Percentiles rank a stretch among this genome's conserved stretches.
Conservation (phyloP, 805 yeast species). For the Saturnispora silvae region DNA sequence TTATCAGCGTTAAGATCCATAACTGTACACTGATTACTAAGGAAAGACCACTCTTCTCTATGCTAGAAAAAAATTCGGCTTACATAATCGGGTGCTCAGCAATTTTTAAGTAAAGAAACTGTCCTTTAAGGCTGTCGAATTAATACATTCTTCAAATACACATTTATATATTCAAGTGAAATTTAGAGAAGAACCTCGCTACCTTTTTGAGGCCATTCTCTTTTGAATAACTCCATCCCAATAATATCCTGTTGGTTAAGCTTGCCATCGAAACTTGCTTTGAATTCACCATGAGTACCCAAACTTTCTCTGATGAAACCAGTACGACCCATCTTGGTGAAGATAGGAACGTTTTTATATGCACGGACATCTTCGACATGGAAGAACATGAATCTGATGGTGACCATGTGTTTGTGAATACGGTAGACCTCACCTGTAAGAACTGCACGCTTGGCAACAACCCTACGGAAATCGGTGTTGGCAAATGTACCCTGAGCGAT, state of each 20-base stretch:
- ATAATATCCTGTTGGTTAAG: slow-evolving; percentile 85
- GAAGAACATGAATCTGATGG: slow-evolving; percentile 96
- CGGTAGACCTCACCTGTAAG: slow-evolving; percentile 92
- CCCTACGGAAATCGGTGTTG: slow-evolving; percentile 75
- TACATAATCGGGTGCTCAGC: neutral
- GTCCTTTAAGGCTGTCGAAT: neutral
- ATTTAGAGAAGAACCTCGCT: slow-evolving; percentile 2
- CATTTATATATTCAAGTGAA: too few relatives aligned
- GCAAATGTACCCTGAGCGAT: slow-evolving; percentile 86
- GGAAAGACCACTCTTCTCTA: neutral
- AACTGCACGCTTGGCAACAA: slow-evolving; percentile 78
- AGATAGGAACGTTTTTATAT: slow-evolving; percentile 85
- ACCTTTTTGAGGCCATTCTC: slow-evolving; percentile 71
- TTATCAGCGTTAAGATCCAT: neutral
- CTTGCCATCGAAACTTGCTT: slow-evolving; percentile 88
- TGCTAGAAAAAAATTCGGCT: neutral
- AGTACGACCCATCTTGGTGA: slow-evolving; percentile 84
- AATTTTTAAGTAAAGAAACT: neutral
- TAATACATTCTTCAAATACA: too few relatives aligned
- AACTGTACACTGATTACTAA: neutral
- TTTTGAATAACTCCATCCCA: slow-evolving; percentile 87
- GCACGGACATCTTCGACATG: slow-evolving; percentile 77
- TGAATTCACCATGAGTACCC: slow-evolving; percentile 98
- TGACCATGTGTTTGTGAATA: slow-evolving; percentile 85
- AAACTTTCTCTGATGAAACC: slow-evolving; percentile 91